phyloP scores from a whole-genome alignment of 345 rosid species.

The Brassica napus region DNA sequence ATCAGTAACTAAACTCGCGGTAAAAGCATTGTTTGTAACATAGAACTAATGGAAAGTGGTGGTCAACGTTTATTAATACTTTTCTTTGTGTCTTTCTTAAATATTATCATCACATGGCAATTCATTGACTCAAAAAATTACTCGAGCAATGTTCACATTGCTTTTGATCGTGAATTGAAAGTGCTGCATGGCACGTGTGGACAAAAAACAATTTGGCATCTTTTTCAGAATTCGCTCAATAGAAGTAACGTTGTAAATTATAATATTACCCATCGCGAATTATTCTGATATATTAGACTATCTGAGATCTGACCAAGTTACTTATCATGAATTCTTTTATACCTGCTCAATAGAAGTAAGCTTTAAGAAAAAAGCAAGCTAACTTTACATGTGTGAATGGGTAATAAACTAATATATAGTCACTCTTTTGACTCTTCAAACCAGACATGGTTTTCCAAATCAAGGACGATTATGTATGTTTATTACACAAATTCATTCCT shows the following conservation, averaged over 20 bases:
- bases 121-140: background rate
- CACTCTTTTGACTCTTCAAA: constrained; percentile 19
- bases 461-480: background rate
- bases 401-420: background rate
- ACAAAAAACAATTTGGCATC: background rate
- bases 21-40: background rate
- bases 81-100: background rate
- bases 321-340: background rate
- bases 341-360: background rate
- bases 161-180: background rate
- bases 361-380: background rate
- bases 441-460: background rate
- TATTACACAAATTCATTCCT: background rate
- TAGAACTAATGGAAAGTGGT: background rate
- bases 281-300: background rate
- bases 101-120: background rate
- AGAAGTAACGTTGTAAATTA: background rate
- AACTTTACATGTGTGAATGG: background rate
- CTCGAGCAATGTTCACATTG: background rate
- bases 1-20: background rate
- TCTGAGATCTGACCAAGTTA: background rate
- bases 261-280: background rate
- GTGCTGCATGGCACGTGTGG: background rate
- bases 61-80: background rate
- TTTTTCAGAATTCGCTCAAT: background rate